A percentile compares a stretch with the other conserved stretches of the same genome.
Evolutionary conservation across 202 grass and related monocot species (phyloP).

Genomic region (Zoysia matrella): DNA sequence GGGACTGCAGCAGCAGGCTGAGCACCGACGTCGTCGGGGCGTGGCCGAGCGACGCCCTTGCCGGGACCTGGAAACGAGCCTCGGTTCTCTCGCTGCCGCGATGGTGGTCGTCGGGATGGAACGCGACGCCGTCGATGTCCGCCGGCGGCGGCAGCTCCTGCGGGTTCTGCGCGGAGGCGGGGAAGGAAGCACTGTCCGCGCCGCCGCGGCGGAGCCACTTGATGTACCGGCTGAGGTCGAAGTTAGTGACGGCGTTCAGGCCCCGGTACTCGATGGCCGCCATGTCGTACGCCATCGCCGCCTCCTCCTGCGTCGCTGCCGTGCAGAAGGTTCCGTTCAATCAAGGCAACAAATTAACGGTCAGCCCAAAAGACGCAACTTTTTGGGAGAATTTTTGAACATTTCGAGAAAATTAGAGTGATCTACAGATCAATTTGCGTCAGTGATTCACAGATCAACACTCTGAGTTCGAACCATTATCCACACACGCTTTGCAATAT

Average conservation of each 20-base stretch:
- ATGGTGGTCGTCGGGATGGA: conserved; percentile 3
- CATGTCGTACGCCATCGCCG: conserved; percentile 89
- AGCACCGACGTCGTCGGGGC: conserved; percentile 52
- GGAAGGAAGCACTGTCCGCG: conserved; percentile 3
- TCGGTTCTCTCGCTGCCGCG: neutral
- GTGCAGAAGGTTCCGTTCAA: neutral
- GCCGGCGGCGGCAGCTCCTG: conserved; percentile 5
- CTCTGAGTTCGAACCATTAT: no score
- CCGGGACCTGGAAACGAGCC: conserved; percentile 25
- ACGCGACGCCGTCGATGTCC: conserved; percentile 30
- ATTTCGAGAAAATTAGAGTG: no score
- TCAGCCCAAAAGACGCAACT: neutral
- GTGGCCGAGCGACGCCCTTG: conserved; percentile 43
- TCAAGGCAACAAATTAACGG: neutral
- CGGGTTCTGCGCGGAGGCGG: conserved; percentile 13
- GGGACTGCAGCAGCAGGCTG: conserved; percentile 59
- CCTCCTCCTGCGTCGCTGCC: conserved; percentile 90
- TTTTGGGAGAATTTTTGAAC: neutral
- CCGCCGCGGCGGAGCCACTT: conserved; percentile 64
- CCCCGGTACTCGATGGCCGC: conserved; percentile 89
- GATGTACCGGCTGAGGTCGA: conserved; percentile 85
- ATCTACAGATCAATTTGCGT: no score
- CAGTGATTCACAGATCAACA: no score
- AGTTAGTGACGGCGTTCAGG: conserved; percentile 93
- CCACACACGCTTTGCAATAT: no score